Percentiles rank a stretch among this genome's conserved stretches.
Evolutionary conservation across 768 basidiomycete genomes (phyloP).

Genomic region (Rhizopogon vesiculosus): DNA sequence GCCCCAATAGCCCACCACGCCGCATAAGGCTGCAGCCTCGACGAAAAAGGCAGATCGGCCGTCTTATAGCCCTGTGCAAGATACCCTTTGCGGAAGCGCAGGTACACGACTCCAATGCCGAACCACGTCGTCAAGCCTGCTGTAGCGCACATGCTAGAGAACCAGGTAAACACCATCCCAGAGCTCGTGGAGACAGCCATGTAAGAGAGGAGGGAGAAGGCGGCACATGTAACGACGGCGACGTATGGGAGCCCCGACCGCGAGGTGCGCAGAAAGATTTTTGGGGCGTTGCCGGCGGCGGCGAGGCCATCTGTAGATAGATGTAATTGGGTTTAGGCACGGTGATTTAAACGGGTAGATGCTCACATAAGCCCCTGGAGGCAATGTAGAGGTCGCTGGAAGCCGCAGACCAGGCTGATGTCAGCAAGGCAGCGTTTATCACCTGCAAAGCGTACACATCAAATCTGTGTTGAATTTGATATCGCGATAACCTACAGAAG

Average conservation of each 20-base stretch:
- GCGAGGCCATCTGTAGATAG: slow-evolving; percentile 47
- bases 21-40: slow-evolving; percentile 36
- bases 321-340: slow-evolving; percentile 1
- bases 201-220: slow-evolving; percentile 35
- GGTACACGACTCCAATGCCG: slow-evolving; percentile 39
- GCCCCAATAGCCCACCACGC: slow-evolving; percentile 32
- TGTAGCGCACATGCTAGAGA: slow-evolving; percentile 29
- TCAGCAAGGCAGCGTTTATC: slow-evolving; percentile 39
- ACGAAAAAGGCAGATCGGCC: slow-evolving; percentile 39
- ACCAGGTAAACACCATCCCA: slow-evolving; percentile 39
- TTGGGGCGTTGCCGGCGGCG: slow-evolving; percentile 47
- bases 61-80: slow-evolving; percentile 46
- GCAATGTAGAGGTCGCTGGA: slow-evolving; percentile 36
- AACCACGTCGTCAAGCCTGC: slow-evolving; percentile 41
- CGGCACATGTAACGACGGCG: slow-evolving; percentile 23
- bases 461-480: background rate
- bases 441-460: slow-evolving; percentile 9
- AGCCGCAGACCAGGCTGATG: slow-evolving; percentile 38
- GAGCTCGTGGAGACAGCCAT: slow-evolving; percentile 33
- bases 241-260: slow-evolving; percentile 41
- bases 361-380: slow-evolving; percentile 34
- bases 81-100: slow-evolving; percentile 44
- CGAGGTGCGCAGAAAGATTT: slow-evolving; percentile 39
- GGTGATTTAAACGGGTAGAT: background rate
- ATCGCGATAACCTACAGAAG: slow-evolving; percentile 30